These are phyloP conservation scores for Cadophora malorum DNA, from an alignment of 2,329 filamentous ascomycete genomes.

Conservation along the genomic window DNA sequence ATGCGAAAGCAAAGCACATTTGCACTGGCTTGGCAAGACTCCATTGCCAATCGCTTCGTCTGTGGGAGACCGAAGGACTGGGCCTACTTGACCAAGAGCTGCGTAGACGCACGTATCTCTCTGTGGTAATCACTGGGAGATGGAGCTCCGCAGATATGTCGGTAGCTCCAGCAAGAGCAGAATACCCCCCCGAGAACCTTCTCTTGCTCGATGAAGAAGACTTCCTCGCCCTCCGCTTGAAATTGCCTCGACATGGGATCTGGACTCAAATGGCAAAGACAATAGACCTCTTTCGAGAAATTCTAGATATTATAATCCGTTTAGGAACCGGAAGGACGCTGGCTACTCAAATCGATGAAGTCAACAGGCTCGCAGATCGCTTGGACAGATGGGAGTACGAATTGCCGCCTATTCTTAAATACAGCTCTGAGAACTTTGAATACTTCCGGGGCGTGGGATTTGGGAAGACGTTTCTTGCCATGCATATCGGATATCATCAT, in stretches of 20 bases:
- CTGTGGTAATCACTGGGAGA: slow-evolving; percentile 29
- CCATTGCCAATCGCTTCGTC: slow-evolving; percentile 28
- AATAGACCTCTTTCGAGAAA: slow-evolving; percentile 29
- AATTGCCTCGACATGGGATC: slow-evolving; percentile 23
- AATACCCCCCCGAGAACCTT: slow-evolving; percentile 20
- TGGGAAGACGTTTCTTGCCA: slow-evolving; percentile 51
- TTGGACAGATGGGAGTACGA: slow-evolving; percentile 47
- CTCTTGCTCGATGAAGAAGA: slow-evolving; percentile 28
- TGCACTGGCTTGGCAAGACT: slow-evolving; percentile 31
- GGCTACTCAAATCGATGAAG: slow-evolving; percentile 15
- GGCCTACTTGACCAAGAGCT: slow-evolving; percentile 24
- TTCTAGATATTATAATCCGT: slow-evolving; percentile 23
- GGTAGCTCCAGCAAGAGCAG: slow-evolving; percentile 18
- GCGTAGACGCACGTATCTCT: slow-evolving; percentile 30
- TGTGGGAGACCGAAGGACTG: slow-evolving; percentile 28
- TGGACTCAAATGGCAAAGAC: slow-evolving; percentile 35
- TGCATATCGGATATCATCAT: slow-evolving; percentile 55
- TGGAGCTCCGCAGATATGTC: slow-evolving; percentile 35
- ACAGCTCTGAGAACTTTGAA: slow-evolving; percentile 49
- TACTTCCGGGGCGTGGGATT: slow-evolving; percentile 47
- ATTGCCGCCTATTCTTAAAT: slow-evolving; percentile 46
- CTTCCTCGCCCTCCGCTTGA: slow-evolving; percentile 23
- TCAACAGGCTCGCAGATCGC: slow-evolving; percentile 39
- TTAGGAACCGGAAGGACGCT: slow-evolving; percentile 14
- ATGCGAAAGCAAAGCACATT: slow-evolving; percentile 31